Percentiles rank a stretch among this genome's conserved stretches.
These are phyloP conservation scores for Daedalea quercina DNA, from an alignment of 768 basidiomycete genomes.

Conservation along the genomic window DNA sequence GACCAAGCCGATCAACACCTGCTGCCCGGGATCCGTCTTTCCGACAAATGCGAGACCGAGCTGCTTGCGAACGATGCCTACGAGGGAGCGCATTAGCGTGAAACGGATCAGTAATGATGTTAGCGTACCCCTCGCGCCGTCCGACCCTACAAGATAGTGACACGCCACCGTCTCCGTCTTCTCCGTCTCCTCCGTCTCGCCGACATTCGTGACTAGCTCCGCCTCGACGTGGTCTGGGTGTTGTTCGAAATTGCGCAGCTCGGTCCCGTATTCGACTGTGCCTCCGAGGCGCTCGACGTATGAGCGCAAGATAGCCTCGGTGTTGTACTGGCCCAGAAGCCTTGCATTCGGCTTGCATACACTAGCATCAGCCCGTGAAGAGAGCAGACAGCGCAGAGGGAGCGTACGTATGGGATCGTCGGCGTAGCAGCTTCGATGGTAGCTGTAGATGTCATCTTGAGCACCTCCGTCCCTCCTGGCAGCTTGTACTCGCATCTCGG, in stretches of 20 bases:
- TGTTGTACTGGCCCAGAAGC: slow-evolving; percentile 9
- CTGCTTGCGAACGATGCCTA: slow-evolving; percentile 29
- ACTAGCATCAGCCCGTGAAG: no score
- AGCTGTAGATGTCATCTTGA: no score
- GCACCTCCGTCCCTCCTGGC: no score
- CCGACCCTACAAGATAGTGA: slow-evolving; percentile 35
- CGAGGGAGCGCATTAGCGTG: no score
- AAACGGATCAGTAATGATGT: not conserved
- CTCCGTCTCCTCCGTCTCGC: slow-evolving; percentile 21
- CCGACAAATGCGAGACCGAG: slow-evolving; percentile 38
- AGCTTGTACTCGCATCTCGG: no score
- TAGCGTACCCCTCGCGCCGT: slow-evolving; percentile 29
- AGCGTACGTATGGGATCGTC: no score
- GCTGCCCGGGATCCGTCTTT: slow-evolving; percentile 20
- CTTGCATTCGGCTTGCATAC: not conserved
- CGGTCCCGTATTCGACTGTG: slow-evolving; percentile 29
- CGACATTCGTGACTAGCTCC: slow-evolving; percentile 10
- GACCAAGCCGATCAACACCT: not conserved
- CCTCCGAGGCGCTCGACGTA: slow-evolving; percentile 18
- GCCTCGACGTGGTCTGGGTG: slow-evolving; percentile 24
- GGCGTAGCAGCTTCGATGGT: not conserved
- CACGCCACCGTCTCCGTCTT: slow-evolving; percentile 19
- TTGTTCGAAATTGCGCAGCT: slow-evolving; percentile 29
- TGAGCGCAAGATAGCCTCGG: slow-evolving; percentile 26
- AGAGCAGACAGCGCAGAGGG: no score